These are phyloP conservation scores for Cryptosporidium parvum DNA, from an alignment of 169 alveolate species.

Conservation along the genomic window DNA sequence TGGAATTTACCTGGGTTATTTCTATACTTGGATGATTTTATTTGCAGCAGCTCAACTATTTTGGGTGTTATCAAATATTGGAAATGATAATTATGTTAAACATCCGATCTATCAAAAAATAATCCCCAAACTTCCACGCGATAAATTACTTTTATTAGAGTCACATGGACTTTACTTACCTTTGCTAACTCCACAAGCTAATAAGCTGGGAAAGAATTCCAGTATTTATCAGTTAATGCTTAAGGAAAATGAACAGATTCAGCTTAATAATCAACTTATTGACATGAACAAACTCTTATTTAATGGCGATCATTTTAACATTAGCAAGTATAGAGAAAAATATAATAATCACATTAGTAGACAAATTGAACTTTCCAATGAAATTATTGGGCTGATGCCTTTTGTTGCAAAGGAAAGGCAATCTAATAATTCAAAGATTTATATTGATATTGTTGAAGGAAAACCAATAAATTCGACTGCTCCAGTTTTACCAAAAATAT, in stretches of 20 bases:
- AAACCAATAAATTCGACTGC: conserved; percentile 42
- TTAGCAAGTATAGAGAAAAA: conserved; percentile 35
- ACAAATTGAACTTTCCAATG: conserved; percentile 62
- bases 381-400: conserved; percentile 53
- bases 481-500: conserved; percentile 79
- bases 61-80: conserved; percentile 53
- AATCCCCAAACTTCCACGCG: conserved; percentile 40
- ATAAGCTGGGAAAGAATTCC: conserved; percentile 26
- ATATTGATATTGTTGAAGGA: conserved; percentile 68
- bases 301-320: conserved; percentile 45
- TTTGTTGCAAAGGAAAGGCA: conserved; percentile 69
- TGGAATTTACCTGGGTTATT: conserved; percentile 13
- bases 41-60: conserved; percentile 46
- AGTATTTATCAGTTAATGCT: conserved; percentile 52
- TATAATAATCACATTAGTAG: conserved; percentile 38
- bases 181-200: conserved; percentile 19
- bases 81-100: conserved; percentile 48
- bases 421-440: conserved; percentile 31
- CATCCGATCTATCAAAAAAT: conserved; percentile 57
- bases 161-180: conserved; percentile 51
- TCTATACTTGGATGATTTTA: conserved; percentile 33
- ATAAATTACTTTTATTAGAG: conserved; percentile 32
- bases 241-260: conserved; percentile 64
- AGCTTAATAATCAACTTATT: conserved; percentile 44
- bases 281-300: conserved; percentile 49